Evolutionary conservation across 73 alveolate species (phyloP).

Genomic region (Halteria grandinella): DNA sequence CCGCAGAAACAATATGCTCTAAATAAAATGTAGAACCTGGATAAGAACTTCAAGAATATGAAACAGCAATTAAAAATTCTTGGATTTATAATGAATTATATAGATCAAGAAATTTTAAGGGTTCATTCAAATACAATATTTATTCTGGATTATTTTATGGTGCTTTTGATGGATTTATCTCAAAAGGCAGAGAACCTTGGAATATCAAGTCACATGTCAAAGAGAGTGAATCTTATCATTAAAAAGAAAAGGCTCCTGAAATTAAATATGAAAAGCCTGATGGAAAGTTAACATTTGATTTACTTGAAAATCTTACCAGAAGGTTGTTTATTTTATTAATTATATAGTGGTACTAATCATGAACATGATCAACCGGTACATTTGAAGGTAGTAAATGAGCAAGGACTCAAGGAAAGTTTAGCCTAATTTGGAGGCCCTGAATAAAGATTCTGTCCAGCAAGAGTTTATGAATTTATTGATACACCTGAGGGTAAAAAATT

Average conservation of each 20-base stretch:
- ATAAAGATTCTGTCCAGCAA: conserved; percentile 96
- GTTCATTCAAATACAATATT: conserved; percentile 66
- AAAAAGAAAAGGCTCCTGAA: conserved; percentile 64
- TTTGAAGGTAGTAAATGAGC: conserved; percentile 79
- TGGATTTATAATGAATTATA: conserved; percentile 62
- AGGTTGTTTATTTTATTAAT: too few species aligned
- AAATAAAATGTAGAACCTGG: conserved; percentile 55
- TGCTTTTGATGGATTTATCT: conserved; percentile 55
- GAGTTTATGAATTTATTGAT: conserved; percentile 91
- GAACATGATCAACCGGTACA: conserved; percentile 97
- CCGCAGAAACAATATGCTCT: conserved; percentile 83
- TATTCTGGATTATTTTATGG: conserved; percentile 79
- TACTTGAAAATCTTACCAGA: conserved; percentile 86
- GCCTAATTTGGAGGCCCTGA: conserved; percentile 90
- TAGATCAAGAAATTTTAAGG: conserved; percentile 77
- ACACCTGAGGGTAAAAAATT: conserved; percentile 65
- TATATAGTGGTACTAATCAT: conserved; percentile 94
- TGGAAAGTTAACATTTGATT: conserved; percentile 89
- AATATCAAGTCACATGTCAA: conserved; percentile 44
- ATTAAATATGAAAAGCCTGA: conserved; percentile 94
- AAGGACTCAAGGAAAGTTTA: conserved; percentile 60
- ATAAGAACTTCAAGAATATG: conserved; percentile 56
- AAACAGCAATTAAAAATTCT: conserved; percentile 39
- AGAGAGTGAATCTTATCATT: conserved; percentile 67
- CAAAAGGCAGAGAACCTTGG: conserved; percentile 91